Evolutionary conservation across 2,329 filamentous ascomycete genomes (phyloP).

Genomic region (Dactylellina sp.): DNA sequence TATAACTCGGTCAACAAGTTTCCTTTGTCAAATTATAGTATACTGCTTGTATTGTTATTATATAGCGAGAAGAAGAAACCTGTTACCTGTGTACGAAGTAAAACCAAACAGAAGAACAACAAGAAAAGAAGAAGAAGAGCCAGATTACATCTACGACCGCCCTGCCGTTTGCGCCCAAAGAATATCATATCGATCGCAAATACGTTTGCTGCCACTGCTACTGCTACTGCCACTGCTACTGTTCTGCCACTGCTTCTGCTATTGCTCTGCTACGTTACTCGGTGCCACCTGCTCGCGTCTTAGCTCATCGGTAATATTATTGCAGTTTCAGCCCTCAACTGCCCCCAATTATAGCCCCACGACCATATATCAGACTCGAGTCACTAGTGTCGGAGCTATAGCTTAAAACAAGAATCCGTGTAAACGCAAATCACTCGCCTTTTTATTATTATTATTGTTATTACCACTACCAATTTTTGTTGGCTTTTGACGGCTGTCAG

Average conservation of each 20-base stretch:
- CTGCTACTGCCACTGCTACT: neutral
- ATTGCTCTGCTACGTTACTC: constrained; percentile 3
- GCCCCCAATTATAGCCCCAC: constrained; percentile 37
- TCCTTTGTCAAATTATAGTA: constrained; percentile 52
- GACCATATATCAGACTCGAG: constrained; percentile 40
- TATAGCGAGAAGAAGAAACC: constrained; percentile 10
- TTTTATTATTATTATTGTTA: no score
- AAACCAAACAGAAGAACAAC: no score
- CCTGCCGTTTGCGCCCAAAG: constrained; percentile 10
- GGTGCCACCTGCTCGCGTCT: constrained; percentile 40
- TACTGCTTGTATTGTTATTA: constrained; percentile 53
- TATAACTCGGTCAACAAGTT: constrained; percentile 49
- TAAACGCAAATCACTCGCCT: constrained; percentile 11
- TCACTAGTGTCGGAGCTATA: constrained; percentile 31
- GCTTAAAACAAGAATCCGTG: constrained; percentile 27
- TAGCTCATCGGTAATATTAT: constrained; percentile 56
- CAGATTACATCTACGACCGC: constrained; percentile 16
- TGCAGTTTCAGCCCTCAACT: constrained; percentile 42
- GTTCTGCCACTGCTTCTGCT: neutral
- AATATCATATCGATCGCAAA: constrained; percentile 1
- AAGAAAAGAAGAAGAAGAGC: no score
- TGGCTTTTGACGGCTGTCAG: constrained; percentile 28
- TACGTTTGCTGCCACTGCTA: neutral
- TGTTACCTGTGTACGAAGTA: constrained; percentile 26
- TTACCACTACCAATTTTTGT: neutral